Evolutionary conservation across 2,329 filamentous ascomycete species (phyloP).

Genomic region (Fusarium papillatum): DNA sequence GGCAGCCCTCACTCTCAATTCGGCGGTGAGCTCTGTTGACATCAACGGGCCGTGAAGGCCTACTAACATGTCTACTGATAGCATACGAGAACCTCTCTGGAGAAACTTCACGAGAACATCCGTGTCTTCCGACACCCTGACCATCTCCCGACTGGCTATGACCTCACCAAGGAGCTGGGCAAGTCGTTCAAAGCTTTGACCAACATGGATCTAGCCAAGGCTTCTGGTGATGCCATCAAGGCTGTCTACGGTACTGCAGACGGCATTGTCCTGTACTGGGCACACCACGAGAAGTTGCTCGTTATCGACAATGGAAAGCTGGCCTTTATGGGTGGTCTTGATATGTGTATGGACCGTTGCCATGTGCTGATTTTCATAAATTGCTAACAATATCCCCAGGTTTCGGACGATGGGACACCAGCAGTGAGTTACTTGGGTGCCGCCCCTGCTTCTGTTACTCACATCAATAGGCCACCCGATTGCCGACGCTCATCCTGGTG

Average conservation of each 20-base stretch:
- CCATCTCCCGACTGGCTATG: constrained; percentile 81
- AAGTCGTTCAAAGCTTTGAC: constrained; percentile 66
- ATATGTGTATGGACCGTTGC: constrained; percentile 71
- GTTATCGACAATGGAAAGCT: constrained; percentile 79
- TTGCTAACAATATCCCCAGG: constrained; percentile 54
- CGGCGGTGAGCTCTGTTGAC: constrained; percentile 52
- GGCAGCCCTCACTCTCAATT: constrained; percentile 77
- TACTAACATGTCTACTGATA: constrained; percentile 50
- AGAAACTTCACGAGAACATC: constrained; percentile 86
- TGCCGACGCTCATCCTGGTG: constrained; percentile 84
- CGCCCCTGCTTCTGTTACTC: constrained; percentile 14
- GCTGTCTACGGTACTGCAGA: constrained; percentile 86
- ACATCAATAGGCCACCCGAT: constrained; percentile 74
- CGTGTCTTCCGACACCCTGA: constrained; percentile 92
- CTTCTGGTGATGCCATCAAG: constrained; percentile 81
- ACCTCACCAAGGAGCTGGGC: constrained; percentile 76
- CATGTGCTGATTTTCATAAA: rapidly evolving
- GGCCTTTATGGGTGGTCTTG: constrained; percentile 93
- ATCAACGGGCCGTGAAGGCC: background rate
- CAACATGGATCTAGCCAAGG: constrained; percentile 70
- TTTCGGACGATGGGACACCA: constrained; percentile 91
- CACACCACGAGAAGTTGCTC: constrained; percentile 93
- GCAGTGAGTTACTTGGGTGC: constrained; percentile 60
- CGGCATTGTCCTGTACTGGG: constrained; percentile 90
- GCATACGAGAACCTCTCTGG: constrained; percentile 85